Percentiles rank a stretch among this genome's conserved stretches.
phyloP scores from a whole-genome alignment of 2,329 filamentous ascomycete genomes.

The Monosporascus ibericus region DNA sequence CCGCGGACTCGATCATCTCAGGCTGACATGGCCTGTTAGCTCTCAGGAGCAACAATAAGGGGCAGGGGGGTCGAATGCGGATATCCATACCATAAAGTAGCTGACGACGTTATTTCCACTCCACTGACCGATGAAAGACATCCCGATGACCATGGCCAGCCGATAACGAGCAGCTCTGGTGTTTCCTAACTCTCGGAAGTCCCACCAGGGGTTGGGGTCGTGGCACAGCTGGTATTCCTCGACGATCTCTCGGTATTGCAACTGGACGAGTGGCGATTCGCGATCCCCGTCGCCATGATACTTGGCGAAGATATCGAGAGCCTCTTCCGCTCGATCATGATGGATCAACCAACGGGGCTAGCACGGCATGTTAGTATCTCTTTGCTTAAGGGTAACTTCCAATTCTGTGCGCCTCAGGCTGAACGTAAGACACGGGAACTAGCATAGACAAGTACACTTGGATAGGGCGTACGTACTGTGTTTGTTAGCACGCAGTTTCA shows the following conservation, averaged over 20 bases:
- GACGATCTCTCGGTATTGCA: constrained; percentile 51
- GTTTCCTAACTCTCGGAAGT: constrained; percentile 49
- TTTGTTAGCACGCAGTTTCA: neutral
- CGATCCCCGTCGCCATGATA: constrained; percentile 55
- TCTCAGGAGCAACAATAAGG: neutral
- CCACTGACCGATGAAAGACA: constrained; percentile 48
- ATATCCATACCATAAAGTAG: constrained; percentile 29
- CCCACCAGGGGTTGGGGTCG: constrained; percentile 55
- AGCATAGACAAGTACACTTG: too few species aligned
- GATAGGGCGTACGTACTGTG: neutral
- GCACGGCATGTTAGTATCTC: neutral
- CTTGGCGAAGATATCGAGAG: constrained; percentile 48
- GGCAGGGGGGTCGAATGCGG: neutral
- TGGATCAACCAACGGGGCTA: constrained; percentile 27
- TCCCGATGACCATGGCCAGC: constrained; percentile 42
- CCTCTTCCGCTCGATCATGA: constrained; percentile 49
- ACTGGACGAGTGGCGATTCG: constrained; percentile 43
- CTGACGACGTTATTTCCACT: constrained; percentile 37
- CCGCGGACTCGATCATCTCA: constrained; percentile 35
- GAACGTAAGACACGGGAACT: neutral
- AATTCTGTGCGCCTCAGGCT: neutral
- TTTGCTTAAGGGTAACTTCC: too few species aligned
- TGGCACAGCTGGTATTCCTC: constrained; percentile 41
- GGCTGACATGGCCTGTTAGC: constrained; percentile 19
- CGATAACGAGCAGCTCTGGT: constrained; percentile 41